Evolutionary conservation across 352 stramenopile genomes (phyloP), one percentile per base, ranked within the genome.

Genomic region (Pythium aquatile): DNA sequence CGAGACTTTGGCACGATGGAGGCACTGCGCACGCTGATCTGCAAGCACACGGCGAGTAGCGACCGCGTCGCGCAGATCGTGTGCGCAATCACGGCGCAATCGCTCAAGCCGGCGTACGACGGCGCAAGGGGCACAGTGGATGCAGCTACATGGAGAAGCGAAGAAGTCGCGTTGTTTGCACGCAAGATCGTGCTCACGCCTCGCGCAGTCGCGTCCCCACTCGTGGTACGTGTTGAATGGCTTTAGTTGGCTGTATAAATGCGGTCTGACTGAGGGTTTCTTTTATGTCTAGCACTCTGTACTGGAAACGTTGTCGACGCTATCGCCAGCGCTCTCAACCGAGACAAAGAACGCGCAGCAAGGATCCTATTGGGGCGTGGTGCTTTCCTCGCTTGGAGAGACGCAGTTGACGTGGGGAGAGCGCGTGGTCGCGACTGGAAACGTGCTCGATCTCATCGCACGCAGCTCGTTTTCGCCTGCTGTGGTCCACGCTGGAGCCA

Each of bases 401-500:
- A 20, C 10, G 28, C 20, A 32, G 49, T 6, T 68, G 11, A 49
- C 55, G 7, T 73, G 66, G 55, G 28, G 39, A 4, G 61, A 62
- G n/a, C 30, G 48, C 11, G 61, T 56, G 7, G 60, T 69, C 40
- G 62, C 55, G 1, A 46, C 55, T 4, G 62, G 61, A 3, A 74
- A 74, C 48, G 58, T 74, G 11, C n/a, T 69, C 6, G 62, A 69
- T 57, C 37, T 74, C 0, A 28, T 67, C 2, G 33, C n/a, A 2
- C 49, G 46, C 10, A 65, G 42, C 30, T 24, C 13, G 17, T 74
- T 74, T 26, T 42, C 35, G 3, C 7, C 52, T 5, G 1, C 24
- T 2, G 42, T 74, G n/a, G 35, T 67, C 13, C 26, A 51, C 7
- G n/a, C 4, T 13, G 67, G 61, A 5, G n/a, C 24, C 10, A 35